These are phyloP conservation scores for Aspergillus proliferans DNA, from an alignment of 2,329 filamentous ascomycete species.

Conservation along the genomic window DNA sequence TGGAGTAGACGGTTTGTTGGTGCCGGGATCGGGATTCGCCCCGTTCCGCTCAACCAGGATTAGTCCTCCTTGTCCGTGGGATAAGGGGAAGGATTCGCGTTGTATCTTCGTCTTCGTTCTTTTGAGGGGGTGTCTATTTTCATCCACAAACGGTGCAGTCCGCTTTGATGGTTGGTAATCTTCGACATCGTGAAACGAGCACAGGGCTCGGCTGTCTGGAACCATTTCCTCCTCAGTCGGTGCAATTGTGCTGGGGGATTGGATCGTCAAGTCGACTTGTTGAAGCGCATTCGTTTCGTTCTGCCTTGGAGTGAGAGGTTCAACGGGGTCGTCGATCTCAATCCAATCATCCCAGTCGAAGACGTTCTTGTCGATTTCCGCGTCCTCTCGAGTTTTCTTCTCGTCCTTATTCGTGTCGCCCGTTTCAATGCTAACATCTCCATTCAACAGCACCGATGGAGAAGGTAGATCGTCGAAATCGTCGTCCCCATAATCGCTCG, in stretches of 20 bases:
- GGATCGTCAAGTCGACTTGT: too few relatives aligned
- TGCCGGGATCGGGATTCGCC: neutral
- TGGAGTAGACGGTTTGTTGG: neutral
- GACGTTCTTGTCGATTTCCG: neutral
- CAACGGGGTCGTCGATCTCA: slow-evolving; percentile 11
- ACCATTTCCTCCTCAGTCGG: neutral
- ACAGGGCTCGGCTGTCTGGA: neutral
- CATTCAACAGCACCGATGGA: slow-evolving; percentile 24
- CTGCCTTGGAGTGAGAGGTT: slow-evolving; percentile 3
- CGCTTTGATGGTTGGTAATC: neutral
- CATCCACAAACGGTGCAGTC: neutral
- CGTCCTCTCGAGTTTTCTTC: slow-evolving; percentile 1
- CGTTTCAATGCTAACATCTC: neutral
- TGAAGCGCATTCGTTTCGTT: neutral
- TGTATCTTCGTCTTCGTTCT: neutral
- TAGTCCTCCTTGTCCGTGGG: neutral
- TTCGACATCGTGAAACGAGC: neutral
- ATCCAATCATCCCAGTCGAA: slow-evolving; percentile 18
- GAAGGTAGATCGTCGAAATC: slow-evolving; percentile 34
- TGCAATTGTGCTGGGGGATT: too few relatives aligned
- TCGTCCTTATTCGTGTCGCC: neutral
- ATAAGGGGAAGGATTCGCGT: neutral
- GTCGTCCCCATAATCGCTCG: slow-evolving; percentile 30
- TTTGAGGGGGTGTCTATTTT: neutral
- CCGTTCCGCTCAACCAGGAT: slow-evolving; percentile 3